phyloP scores from a whole-genome alignment of 2,329 filamentous ascomycete genomes.

The Botrytis tulipae region DNA sequence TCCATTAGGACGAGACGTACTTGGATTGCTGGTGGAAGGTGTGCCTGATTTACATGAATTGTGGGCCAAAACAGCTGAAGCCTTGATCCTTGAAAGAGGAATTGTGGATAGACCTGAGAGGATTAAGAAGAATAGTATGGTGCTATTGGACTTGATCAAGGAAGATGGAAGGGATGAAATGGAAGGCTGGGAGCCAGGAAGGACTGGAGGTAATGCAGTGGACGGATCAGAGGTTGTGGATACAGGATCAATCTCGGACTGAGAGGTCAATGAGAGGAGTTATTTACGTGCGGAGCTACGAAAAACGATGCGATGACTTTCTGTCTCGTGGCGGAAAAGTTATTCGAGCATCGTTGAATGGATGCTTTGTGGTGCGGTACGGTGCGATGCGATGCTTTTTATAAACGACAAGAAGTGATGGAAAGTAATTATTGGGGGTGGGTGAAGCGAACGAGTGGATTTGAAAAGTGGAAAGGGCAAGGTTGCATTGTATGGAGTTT shows the following conservation, averaged over 20 bases:
- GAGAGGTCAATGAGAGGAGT: not conserved
- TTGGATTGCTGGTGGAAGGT: conserved; percentile 52
- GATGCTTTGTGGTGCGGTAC: not conserved
- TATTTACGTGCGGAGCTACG: not conserved
- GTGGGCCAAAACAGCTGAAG: conserved; percentile 62
- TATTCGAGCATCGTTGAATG: not conserved
- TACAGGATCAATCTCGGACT: conserved; percentile 14
- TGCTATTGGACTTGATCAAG: conserved; percentile 62
- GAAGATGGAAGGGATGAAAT: conserved; percentile 58
- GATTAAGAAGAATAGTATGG: conserved; percentile 61
- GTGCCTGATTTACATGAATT: conserved; percentile 58
- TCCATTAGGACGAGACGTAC: conserved; percentile 50
- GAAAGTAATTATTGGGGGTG: conserved; percentile 1
- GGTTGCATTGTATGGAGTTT: conserved; percentile 2
- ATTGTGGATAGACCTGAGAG: conserved; percentile 58
- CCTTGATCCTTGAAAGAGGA: conserved; percentile 56
- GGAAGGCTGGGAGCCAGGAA: conserved; percentile 53
- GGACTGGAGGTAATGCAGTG: not conserved
- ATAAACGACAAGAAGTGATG: not conserved
- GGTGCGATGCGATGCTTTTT: not conserved
- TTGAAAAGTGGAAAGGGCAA: not conserved
- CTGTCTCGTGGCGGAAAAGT: not conserved
- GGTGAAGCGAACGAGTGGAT: not conserved
- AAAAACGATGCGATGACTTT: not conserved
- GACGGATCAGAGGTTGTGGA: not conserved